Percentiles rank a stretch among this genome's conserved stretches.
These are phyloP conservation scores for Cercospora canescens DNA, from an alignment of 2,329 filamentous ascomycete species.

Conservation along the genomic window DNA sequence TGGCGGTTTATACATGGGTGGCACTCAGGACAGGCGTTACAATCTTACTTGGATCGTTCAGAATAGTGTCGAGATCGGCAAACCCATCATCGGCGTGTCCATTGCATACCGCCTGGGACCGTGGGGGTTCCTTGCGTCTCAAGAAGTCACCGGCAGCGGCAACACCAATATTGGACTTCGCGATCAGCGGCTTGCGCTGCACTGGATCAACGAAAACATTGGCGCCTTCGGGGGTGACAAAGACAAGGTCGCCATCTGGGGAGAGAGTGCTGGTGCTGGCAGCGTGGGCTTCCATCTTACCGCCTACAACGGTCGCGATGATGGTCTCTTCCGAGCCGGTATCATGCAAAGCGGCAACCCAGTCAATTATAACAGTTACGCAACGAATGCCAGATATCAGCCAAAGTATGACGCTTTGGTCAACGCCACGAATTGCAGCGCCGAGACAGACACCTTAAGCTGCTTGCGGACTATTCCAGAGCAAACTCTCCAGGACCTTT, in stretches of 20 bases:
- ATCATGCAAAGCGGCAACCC: conserved; percentile 47
- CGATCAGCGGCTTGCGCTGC: conserved; percentile 47
- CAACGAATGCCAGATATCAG: conserved; percentile 41
- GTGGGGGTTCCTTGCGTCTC: conserved; percentile 68
- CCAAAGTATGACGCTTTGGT: conserved; percentile 65
- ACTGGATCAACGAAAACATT: conserved; percentile 48
- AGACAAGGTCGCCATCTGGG: conserved; percentile 46
- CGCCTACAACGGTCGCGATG: conserved; percentile 50
- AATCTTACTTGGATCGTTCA: conserved; percentile 63
- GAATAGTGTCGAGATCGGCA: conserved; percentile 42
- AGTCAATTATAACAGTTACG: conserved; percentile 26
- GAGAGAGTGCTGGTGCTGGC: conserved; percentile 42
- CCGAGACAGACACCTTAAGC: conserved; percentile 57
- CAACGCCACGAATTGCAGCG: conserved; percentile 58
- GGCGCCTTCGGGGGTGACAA: conserved; percentile 74
- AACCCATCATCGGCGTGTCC: conserved; percentile 58
- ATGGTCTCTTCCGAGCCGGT: conserved; percentile 48
- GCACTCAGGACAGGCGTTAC: conserved; percentile 56
- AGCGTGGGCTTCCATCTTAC: conserved; percentile 49
- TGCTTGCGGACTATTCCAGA: conserved; percentile 60
- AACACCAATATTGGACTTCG: conserved; percentile 50
- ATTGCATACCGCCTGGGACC: conserved; percentile 66
- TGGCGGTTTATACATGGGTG: conserved; percentile 39
- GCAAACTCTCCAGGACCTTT: conserved; percentile 29
- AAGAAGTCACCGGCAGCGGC: conserved; percentile 54